These are phyloP conservation scores for Chalaropsis thielavioides DNA, from an alignment of 2,329 filamentous ascomycete genomes.

Conservation along the genomic window DNA sequence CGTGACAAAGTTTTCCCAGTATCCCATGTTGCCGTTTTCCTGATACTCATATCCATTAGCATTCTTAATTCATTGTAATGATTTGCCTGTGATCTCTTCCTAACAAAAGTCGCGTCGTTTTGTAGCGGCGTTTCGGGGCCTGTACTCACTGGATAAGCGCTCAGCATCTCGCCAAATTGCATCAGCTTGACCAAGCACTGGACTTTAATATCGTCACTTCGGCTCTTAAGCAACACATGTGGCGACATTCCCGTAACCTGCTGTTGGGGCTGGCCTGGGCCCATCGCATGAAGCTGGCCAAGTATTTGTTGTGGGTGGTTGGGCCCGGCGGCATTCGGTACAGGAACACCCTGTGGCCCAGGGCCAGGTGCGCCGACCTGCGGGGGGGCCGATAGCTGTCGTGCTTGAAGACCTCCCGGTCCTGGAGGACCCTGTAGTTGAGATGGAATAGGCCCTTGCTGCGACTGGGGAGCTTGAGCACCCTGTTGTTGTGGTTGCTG, in stretches of 20 bases:
- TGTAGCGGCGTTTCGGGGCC: too few relatives aligned
- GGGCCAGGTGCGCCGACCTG: conserved; percentile 13
- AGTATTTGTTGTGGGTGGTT: conserved; percentile 9
- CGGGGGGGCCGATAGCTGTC: conserved; percentile 10
- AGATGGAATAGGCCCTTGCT: conserved; percentile 25
- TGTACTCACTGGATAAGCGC: conserved; percentile 38
- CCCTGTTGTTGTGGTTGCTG: conserved; percentile 17
- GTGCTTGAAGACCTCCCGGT: background rate
- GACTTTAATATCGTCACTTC: conserved; percentile 35
- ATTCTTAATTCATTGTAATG: background rate
- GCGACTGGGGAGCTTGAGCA: conserved; percentile 15
- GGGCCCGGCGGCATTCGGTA: conserved; percentile 4
- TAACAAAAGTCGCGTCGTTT: too few relatives aligned
- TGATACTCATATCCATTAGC: conserved; percentile 34
- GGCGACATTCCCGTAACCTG: conserved; percentile 24
- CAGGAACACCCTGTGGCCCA: background rate
- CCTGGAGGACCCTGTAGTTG: conserved; percentile 11
- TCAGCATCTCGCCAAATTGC: conserved; percentile 49
- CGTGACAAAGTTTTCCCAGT: conserved; percentile 68
- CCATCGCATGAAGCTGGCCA: conserved; percentile 1
- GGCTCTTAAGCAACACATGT: conserved; percentile 6
- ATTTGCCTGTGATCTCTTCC: background rate
- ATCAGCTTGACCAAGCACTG: conserved; percentile 45
- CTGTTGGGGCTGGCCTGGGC: conserved; percentile 26
- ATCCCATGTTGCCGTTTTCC: conserved; percentile 51